Conservation (phyloP, 768 basidiomycete genomes). For the Pleurotus citrinopileatus region DNA sequence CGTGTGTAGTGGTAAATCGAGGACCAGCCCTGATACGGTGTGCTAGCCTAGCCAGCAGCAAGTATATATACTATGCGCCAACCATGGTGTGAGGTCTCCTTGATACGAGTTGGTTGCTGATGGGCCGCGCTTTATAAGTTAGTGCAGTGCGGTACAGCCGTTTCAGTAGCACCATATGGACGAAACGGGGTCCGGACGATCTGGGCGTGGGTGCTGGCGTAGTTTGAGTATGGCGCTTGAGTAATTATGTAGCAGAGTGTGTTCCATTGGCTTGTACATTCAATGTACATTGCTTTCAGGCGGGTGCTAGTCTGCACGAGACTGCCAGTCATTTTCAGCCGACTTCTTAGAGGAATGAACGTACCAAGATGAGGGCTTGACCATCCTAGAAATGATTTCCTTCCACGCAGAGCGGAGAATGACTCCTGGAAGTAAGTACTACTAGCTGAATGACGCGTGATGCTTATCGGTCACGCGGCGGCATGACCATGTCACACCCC, state of each 20-base stretch:
- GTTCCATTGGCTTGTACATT: no score
- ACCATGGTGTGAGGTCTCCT: background rate
- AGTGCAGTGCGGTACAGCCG: background rate
- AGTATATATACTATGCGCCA: conserved; percentile 1
- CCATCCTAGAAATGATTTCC: no score
- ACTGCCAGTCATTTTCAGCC: no score
- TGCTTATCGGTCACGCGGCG: background rate
- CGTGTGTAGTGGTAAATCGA: conserved; percentile 1
- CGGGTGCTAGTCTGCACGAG: no score
- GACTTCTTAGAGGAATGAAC: no score
- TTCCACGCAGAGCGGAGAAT: no score
- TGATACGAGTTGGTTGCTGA: conserved; percentile 4
- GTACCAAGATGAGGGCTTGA: no score
- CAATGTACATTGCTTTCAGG: no score
- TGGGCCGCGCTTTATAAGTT: background rate
- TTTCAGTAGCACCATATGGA: conserved; percentile 1
- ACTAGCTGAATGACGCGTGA: no score
- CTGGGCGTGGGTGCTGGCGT: background rate
- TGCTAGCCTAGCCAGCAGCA: background rate
- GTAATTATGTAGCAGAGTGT: no score
- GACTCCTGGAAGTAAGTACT: no score
- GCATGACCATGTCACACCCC: background rate
- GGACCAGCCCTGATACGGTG: conserved; percentile 5
- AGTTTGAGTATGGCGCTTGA: background rate
- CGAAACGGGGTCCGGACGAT: background rate